Conservation (phyloP, 495 filamentous ascomycete species). For the Talaromyces ruber region DNA sequence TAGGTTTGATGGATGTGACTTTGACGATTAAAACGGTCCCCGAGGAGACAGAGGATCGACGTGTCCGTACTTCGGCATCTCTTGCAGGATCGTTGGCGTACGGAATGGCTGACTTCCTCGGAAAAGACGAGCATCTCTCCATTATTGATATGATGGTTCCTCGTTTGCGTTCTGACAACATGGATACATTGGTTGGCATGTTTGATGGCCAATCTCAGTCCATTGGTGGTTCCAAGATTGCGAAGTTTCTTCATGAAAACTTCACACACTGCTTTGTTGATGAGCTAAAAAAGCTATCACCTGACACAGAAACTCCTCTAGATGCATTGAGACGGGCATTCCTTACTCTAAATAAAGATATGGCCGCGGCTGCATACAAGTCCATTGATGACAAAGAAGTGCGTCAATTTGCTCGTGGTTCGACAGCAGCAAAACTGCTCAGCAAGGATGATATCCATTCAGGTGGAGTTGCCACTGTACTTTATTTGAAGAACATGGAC, state of each 20-base stretch:
- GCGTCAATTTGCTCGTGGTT: constrained; percentile 56
- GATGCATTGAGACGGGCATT: constrained; percentile 86
- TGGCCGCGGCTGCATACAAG: constrained; percentile 79
- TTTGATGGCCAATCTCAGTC: constrained; percentile 88
- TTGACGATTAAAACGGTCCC: constrained; percentile 86
- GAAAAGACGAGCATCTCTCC: constrained; percentile 86
- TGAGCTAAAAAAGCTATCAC: constrained; percentile 59
- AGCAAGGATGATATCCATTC: constrained; percentile 81
- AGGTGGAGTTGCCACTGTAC: constrained; percentile 84
- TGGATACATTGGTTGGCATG: constrained; percentile 83
- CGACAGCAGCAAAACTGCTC: constrained; percentile 59
- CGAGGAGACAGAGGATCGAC: constrained; percentile 88
- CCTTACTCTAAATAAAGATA: constrained; percentile 83
- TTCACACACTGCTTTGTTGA: constrained; percentile 75
- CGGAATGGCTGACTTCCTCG: constrained; percentile 96
- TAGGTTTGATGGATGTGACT: constrained; percentile 97
- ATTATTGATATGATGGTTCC: constrained; percentile 98
- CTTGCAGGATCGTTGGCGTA: constrained; percentile 81
- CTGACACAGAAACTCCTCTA: constrained; percentile 55
- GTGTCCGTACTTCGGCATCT: constrained; percentile 92
- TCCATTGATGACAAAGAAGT: constrained; percentile 64
- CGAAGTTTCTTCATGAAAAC: constrained; percentile 92
- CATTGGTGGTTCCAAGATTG: constrained; percentile 84
- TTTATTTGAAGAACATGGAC: constrained; percentile 82
- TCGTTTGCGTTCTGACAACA: constrained; percentile 80